Evolutionary conservation across 2,329 filamentous ascomycete genomes (phyloP).

Genomic region (Helminthosporium solani): DNA sequence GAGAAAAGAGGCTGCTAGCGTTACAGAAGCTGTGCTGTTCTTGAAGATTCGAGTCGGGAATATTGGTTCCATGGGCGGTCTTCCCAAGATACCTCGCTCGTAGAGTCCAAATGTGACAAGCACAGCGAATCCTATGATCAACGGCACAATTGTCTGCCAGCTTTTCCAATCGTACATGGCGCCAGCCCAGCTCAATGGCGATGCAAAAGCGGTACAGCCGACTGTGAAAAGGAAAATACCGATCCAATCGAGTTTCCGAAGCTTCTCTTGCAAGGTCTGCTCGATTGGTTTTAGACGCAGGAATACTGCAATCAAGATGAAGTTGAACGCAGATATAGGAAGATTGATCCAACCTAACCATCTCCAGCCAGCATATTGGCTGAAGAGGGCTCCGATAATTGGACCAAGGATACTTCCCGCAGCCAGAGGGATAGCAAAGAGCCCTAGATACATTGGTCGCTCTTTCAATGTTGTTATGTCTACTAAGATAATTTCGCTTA

Average conservation of each 20-base stretch:
- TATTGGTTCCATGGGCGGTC: slow-evolving; percentile 49
- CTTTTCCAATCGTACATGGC: slow-evolving; percentile 53
- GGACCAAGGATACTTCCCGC: slow-evolving; percentile 51
- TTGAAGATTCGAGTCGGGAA: slow-evolving; percentile 46
- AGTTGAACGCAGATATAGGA: slow-evolving; percentile 47
- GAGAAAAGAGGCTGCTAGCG: slow-evolving; percentile 54
- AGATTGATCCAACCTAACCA: slow-evolving; percentile 42
- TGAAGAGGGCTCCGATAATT: slow-evolving; percentile 51
- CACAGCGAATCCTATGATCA: slow-evolving; percentile 55
- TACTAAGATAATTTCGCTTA: slow-evolving; percentile 52
- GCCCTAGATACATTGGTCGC: slow-evolving; percentile 48
- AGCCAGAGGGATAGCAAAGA: slow-evolving; percentile 53
- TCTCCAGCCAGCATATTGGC: slow-evolving; percentile 45
- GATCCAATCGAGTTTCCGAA: slow-evolving; percentile 53
- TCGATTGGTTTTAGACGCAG: slow-evolving; percentile 54
- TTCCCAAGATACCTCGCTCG: no score
- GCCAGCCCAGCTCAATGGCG: slow-evolving; percentile 53
- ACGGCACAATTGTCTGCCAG: slow-evolving; percentile 60
- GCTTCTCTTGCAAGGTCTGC: slow-evolving; percentile 36
- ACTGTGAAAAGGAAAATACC: slow-evolving; percentile 46
- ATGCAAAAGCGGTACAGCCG: slow-evolving; percentile 47
- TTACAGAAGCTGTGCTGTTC: slow-evolving; percentile 50
- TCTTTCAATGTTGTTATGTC: slow-evolving; percentile 54
- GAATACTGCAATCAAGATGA: slow-evolving; percentile 49
- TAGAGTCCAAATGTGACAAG: slow-evolving; percentile 52